phyloP scores from a whole-genome alignment of 1,284 basidiomycete species.

The Calocybe gambosa region DNA sequence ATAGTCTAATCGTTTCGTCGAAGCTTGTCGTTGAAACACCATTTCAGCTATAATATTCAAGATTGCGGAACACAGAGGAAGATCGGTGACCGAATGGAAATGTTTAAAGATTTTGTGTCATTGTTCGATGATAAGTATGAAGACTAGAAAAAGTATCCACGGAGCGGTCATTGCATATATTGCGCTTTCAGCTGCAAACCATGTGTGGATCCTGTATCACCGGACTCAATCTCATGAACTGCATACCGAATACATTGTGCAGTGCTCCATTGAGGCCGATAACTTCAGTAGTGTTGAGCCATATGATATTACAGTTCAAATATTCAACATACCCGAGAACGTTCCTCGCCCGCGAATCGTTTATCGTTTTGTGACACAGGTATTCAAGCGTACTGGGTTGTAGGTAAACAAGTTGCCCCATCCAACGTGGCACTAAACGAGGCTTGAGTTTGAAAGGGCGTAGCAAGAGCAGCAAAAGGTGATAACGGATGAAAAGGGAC shows the following conservation, averaged over 20 bases:
- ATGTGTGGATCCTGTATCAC: slow-evolving; percentile 13
- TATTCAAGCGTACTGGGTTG: slow-evolving; percentile 29
- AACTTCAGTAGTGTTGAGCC: slow-evolving; percentile 15
- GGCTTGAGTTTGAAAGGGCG: slow-evolving; percentile 17
- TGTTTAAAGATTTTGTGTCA: slow-evolving; percentile 35
- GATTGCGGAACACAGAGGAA: slow-evolving; percentile 26
- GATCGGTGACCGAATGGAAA: slow-evolving; percentile 36
- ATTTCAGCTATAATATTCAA: slow-evolving; percentile 26
- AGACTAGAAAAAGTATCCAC: background rate
- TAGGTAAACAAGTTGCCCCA: slow-evolving; percentile 25
- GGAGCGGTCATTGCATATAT: background rate
- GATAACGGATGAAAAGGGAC: slow-evolving; percentile 27
- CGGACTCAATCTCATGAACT: slow-evolving; percentile 27
- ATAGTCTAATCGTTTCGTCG: background rate
- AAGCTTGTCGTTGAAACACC: background rate
- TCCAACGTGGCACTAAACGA: slow-evolving; percentile 24
- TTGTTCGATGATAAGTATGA: slow-evolving; percentile 29
- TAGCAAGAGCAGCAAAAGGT: slow-evolving; percentile 22
- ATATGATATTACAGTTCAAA: background rate
- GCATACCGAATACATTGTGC: slow-evolving; percentile 26
- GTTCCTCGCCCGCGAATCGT: slow-evolving; percentile 29
- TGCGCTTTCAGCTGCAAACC: slow-evolving; percentile 14
- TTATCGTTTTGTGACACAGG: slow-evolving; percentile 23
- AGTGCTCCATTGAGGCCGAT: slow-evolving; percentile 27
- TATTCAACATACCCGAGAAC: slow-evolving; percentile 22